Evolutionary conservation across 1,284 basidiomycete genomes (phyloP).

Genomic region (Fomitopsis palustris): DNA sequence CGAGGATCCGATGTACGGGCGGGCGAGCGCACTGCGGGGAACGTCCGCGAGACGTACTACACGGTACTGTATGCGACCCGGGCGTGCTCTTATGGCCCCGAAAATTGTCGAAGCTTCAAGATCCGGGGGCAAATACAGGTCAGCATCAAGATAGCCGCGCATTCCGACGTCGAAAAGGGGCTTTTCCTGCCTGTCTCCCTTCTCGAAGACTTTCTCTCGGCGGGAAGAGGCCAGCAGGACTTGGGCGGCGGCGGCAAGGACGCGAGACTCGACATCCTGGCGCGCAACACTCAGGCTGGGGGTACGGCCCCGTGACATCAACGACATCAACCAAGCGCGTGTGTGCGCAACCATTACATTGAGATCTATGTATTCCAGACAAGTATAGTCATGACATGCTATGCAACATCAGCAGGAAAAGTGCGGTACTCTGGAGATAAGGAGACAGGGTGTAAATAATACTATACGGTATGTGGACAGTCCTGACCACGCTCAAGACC

Average conservation of each 20-base stretch:
- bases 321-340: neutral
- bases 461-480: neutral
- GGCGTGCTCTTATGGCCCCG: neutral
- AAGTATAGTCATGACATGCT: conserved; percentile 1
- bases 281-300: neutral
- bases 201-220: neutral
- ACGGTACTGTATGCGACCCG: too few species aligned
- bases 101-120: neutral
- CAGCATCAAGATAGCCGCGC: neutral
- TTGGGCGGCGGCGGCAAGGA: neutral
- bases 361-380: neutral
- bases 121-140: neutral
- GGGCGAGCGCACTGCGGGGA: neutral
- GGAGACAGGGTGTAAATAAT: neutral
- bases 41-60: neutral
- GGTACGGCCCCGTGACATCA: neutral
- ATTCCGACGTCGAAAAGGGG: neutral
- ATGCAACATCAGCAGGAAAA: neutral
- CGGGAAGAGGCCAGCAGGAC: neutral
- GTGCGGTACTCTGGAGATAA: neutral
- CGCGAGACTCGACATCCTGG: neutral
- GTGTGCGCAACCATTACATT: neutral
- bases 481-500: conserved; percentile 17
- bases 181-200: neutral
- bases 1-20: neutral